phyloP scores from a whole-genome alignment of 176 grass and related monocot species.

The Hordeum vulgare region MorexV3_pseudomolecules_assembly NC_058524.1:392845804-392846303 shows the following conservation, averaged over 20 bases:
- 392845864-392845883: no score
- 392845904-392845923: no score
- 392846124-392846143: background rate
- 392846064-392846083: background rate
- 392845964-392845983: no score
- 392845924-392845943: no score
- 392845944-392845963: no score
- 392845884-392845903: no score
- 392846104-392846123: background rate
- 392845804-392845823: no score
- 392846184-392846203: background rate
- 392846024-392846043: no score
- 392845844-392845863: no score
- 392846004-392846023: no score
- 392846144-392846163: background rate
- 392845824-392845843: no score
- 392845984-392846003: no score
- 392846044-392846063: background rate
- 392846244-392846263: background rate
- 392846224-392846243: background rate
- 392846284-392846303: background rate
- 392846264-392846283: background rate
- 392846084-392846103: background rate
- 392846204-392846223: background rate
- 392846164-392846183: background rate